Conservation (phyloP, 495 filamentous ascomycete genomes). For the Darksidea phi region DNA sequence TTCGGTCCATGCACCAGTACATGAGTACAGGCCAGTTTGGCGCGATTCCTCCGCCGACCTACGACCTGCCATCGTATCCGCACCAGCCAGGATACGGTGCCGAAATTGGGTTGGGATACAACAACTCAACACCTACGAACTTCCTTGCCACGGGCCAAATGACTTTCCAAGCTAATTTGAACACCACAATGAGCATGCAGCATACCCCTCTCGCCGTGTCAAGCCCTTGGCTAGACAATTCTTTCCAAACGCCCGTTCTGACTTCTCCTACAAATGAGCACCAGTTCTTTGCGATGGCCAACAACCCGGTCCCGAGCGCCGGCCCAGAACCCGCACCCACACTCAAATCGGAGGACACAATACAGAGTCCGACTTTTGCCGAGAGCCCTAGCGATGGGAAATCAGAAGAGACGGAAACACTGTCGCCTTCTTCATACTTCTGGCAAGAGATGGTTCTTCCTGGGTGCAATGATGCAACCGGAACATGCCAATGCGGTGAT, state of each 20-base stretch:
- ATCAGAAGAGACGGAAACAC: constrained; percentile 25
- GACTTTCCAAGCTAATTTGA: constrained; percentile 9
- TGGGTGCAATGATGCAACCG: constrained; percentile 34
- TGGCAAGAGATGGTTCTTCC: constrained; percentile 30
- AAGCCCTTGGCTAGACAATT: constrained; percentile 5
- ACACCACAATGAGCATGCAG: constrained; percentile 6
- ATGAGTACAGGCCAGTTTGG: constrained; percentile 25
- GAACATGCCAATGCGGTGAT: constrained; percentile 37
- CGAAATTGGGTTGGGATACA: not conserved
- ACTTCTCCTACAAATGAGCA: not conserved
- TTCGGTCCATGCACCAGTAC: constrained; percentile 29
- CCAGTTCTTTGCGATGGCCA: no score
- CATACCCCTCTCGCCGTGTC: not conserved
- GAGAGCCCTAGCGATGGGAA: constrained; percentile 30
- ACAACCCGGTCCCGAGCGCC: not conserved
- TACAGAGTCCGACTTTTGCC: not conserved
- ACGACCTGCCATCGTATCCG: constrained; percentile 25
- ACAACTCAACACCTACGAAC: not conserved
- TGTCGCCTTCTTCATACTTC: constrained; percentile 35
- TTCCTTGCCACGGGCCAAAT: not conserved
- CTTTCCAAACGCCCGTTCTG: not conserved
- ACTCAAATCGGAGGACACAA: not conserved
- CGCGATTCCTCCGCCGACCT: constrained; percentile 15
- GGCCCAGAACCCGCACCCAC: not conserved
- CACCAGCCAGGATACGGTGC: constrained; percentile 22